Evolutionary conservation across 2,329 filamentous ascomycete species (phyloP).

Genomic region (Cytospora mali): DNA sequence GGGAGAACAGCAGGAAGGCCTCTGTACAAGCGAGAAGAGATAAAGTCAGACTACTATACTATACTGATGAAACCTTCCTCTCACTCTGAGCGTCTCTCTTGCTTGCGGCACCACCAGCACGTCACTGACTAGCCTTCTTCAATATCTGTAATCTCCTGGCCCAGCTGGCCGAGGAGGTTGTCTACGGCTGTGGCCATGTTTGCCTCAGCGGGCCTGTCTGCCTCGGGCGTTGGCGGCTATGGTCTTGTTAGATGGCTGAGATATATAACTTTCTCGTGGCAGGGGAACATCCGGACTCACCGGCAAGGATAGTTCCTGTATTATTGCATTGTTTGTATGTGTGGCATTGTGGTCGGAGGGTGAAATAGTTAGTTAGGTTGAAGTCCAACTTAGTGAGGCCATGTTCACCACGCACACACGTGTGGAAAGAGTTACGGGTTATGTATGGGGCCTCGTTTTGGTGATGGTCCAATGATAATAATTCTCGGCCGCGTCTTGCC

Average conservation of each 20-base stretch:
- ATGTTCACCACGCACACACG: neutral
- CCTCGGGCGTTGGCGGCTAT: slow-evolving; percentile 6
- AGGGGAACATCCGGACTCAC: neutral
- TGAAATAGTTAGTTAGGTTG: neutral
- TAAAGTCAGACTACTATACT: slow-evolving; percentile 15
- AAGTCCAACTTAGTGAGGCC: neutral
- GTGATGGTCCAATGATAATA: neutral
- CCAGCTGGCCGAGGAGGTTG: slow-evolving; percentile 39
- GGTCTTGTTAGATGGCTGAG: slow-evolving; percentile 9
- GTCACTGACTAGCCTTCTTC: slow-evolving; percentile 47
- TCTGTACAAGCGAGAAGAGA: slow-evolving; percentile 55
- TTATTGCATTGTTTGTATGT: neutral
- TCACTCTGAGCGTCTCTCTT: neutral
- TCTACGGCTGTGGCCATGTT: slow-evolving; percentile 23
- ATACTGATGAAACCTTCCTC: neutral
- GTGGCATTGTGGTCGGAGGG: neutral
- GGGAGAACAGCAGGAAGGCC: slow-evolving; percentile 84
- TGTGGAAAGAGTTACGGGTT: neutral
- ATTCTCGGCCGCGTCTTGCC: neutral
- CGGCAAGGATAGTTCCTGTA: neutral
- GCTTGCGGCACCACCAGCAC: neutral
- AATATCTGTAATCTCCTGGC: slow-evolving; percentile 49
- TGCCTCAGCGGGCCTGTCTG: slow-evolving; percentile 10
- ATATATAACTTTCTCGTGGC: neutral
- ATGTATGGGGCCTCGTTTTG: too few species aligned